Base-by-base conservation (phyloP, 1,284 basidiomycete genomes). In the Papiliotrema fonsecae region DNA sequence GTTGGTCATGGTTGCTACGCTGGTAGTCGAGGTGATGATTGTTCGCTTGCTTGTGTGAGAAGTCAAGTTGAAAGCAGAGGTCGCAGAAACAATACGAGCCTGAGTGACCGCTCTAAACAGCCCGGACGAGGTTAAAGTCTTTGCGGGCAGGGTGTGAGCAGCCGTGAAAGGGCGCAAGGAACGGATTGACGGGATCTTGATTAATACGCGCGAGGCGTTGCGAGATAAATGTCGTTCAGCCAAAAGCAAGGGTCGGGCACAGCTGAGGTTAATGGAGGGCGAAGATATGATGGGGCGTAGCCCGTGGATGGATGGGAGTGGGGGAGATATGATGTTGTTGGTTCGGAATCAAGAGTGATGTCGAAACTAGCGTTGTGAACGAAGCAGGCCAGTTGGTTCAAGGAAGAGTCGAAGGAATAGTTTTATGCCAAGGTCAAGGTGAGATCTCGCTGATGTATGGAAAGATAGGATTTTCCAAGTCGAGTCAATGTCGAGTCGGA, bases 261-360 rank as follows among this genome's bases (percentile, higher is more conserved):
- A 19, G 10, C 21, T 36, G 35, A n/a, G 38, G 21, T 7, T 14
- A 19, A 9, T 13, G 38, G 7, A 9, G 35, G 19, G 11, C 35
- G 35, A 7, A 37, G n/a, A 24, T n/a, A n/a, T n/a, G n/a, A 39
- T 39, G 38, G 38, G 38, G 22, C 38, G 38, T n/a, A 39, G 38
- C 38, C 38, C 38, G 21, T 32, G 30, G n/a, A 32, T 32, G n/a
- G 30, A 32, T 9, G 30, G n/a, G 30, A n/a, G 9, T 32, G 30
- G n/a, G 30, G n/a, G 9, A n/a, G 30, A n/a, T 10, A 32, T 32
- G 30, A n/a, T 32, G 30, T n/a, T n/a, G 16, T 16, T 31, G 10
- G 30, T 31, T 31, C 16, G 30, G 30, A 31, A 16, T 16, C 10
- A 31, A 16, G 30, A 31, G 30, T 9, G 30, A 16, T 31, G 30